Base-by-base conservation (phyloP, 2,329 filamentous ascomycete genomes). In the Aspergillus sp. region DNA sequence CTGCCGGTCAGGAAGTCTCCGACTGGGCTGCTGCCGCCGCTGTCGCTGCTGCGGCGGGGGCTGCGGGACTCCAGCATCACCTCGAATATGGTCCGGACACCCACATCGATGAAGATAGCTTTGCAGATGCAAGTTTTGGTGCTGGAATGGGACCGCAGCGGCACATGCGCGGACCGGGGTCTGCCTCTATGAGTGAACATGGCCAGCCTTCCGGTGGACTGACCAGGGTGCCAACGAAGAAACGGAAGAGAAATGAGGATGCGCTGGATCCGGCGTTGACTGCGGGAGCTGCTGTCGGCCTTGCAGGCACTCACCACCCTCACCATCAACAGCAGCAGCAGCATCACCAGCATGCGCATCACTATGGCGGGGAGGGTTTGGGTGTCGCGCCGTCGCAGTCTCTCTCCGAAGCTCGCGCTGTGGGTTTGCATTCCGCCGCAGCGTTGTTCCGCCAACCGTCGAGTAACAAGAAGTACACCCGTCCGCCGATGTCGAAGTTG, bases 401-500 rank as follows among this genome's bases (percentile, higher is more conserved):
- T 5, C 62, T 77, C 19, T 73, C 75, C 2, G 78, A 82, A 62
- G 78, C 80, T 49, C 80, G 80, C 32, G 76, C 81, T 21, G 78
- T 79, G 39, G 83, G 81, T 51, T 76, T 84, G 5, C 82, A 84
- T 70, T 83, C 79, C n/a, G 79, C 83, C 1, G 81, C 81, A 0
- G 82, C 83, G 3, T 73, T 85, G 8, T 85, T 85, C 64, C 78
- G 83, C 11, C 77, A 80, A 48, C 77, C 78, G 3, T 81, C 79
- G 3, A 76, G 76, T 36, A 78, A 80, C 54, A 84, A 84, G 69
- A 86, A 86, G 66, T 81, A 84, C 66, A 86, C 83, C 1, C 80
- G 84, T 0, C 83, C 83, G 19, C 82, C 84, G 4, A 84, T 86
- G 77, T 84, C 82, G 42, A 85, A 84, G 61, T 75, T 86, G 39